These are phyloP conservation scores for Ophiostoma novo-ulmi DNA, from an alignment of 2,329 filamentous ascomycete species.

Conservation along the genomic window DNA sequence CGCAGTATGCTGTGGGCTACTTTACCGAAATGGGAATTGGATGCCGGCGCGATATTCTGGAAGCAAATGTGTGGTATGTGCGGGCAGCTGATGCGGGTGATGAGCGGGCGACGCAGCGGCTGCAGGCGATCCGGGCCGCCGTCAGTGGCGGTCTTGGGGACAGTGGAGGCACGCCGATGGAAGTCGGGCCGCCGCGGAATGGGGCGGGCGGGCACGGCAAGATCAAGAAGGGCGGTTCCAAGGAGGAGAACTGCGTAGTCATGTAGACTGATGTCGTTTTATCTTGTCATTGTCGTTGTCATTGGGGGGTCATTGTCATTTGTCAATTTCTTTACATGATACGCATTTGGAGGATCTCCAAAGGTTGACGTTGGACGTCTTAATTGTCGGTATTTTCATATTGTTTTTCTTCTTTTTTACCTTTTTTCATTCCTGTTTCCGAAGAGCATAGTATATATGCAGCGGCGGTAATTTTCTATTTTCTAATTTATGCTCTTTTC, in stretches of 20 bases:
- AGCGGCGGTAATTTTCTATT: background rate
- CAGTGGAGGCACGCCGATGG: constrained; percentile 46
- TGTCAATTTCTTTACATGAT: background rate
- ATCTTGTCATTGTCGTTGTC: background rate
- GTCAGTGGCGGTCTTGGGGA: constrained; percentile 49
- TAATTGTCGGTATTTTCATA: background rate
- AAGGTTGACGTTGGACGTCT: constrained; percentile 8
- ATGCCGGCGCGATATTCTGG: constrained; percentile 85
- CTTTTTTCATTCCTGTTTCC: background rate
- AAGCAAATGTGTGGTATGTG: constrained; percentile 98
- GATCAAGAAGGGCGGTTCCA: constrained; percentile 43
- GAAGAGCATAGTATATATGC: constrained; percentile 1
- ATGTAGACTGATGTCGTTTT: constrained; percentile 41
- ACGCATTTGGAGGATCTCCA: background rate
- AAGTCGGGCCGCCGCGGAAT: constrained; percentile 46
- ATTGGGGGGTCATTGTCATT: too few species aligned
- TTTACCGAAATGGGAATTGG: constrained; percentile 99
- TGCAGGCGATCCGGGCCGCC: constrained; percentile 81
- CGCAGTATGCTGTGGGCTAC: constrained; percentile 93
- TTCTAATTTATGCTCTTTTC: background rate
- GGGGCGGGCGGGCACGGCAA: constrained; percentile 38
- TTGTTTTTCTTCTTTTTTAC: background rate
- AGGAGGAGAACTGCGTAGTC: constrained; percentile 52
- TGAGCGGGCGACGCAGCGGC: constrained; percentile 77
- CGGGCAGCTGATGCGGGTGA: constrained; percentile 89